A percentile compares a stretch with the other conserved stretches of the same genome.
Conservation (phyloP, 805 yeast species). For the Crinitomyces ghanaensis region DNA sequence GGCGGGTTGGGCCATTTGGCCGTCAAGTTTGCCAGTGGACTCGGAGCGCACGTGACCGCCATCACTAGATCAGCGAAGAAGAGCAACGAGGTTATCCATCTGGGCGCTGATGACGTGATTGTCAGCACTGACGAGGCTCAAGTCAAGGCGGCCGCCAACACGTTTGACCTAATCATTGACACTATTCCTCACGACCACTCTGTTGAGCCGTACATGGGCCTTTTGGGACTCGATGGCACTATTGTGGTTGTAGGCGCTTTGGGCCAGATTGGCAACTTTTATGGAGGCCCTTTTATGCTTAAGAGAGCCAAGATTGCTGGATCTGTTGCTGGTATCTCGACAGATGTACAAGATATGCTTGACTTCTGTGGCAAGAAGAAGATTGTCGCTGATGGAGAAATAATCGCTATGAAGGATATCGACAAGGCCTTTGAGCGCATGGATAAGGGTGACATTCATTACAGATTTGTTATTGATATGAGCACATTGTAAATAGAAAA, state of each 20-base stretch:
- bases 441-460: constrained; percentile 12
- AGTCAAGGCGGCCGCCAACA: background rate
- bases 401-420: constrained; percentile 33
- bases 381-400: constrained; percentile 54
- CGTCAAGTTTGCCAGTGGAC: constrained; percentile 46
- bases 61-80: constrained; percentile 41
- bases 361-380: constrained; percentile 48
- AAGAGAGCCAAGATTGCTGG: constrained; percentile 29
- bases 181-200: constrained; percentile 1
- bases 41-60: constrained; percentile 54
- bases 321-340: constrained; percentile 50
- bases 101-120: constrained; percentile 46
- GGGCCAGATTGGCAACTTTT: background rate
- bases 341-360: constrained; percentile 56
- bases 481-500: constrained; percentile 21
- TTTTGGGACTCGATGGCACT: constrained; percentile 3
- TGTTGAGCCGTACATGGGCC: background rate
- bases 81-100: constrained; percentile 38
- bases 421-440: constrained; percentile 14
- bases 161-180: constrained; percentile 2
- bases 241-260: constrained; percentile 2
- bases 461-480: constrained; percentile 12
- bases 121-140: constrained; percentile 12
- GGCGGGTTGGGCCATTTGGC: constrained; percentile 63
- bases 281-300: constrained; percentile 29